phyloP scores from a whole-genome alignment of 208 protist species.

The Crithidia fasciculata region DNA sequence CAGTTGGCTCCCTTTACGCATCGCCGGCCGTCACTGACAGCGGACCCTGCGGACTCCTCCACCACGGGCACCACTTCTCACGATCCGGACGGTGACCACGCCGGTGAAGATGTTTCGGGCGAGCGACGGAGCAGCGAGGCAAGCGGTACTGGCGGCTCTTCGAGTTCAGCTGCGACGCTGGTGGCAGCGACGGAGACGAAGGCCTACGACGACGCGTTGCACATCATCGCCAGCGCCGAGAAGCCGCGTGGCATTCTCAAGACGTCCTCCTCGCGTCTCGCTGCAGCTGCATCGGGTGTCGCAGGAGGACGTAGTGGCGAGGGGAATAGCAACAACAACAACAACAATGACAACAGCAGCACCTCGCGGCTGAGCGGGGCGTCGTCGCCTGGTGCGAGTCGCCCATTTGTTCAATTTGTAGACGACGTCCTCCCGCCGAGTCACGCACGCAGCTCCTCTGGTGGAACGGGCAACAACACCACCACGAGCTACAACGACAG shows the following conservation, averaged over 20 bases:
- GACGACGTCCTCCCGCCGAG: slow-evolving; percentile 1
- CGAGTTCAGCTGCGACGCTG: background rate
- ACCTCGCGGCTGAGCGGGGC: slow-evolving; percentile 6
- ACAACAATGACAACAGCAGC: slow-evolving; percentile 4
- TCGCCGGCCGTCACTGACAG: slow-evolving; percentile 3
- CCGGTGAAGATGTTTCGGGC: background rate
- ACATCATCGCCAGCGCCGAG: slow-evolving; percentile 10
- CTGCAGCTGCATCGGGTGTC: background rate
- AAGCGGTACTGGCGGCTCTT: background rate
- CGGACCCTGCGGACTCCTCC: background rate
- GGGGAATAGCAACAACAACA: background rate
- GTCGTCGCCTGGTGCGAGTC: background rate
- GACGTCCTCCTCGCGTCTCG: slow-evolving; percentile 8
- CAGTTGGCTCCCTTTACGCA: slow-evolving; percentile 5
- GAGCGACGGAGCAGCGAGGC: background rate
- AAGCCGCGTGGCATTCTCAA: slow-evolving; percentile 21
- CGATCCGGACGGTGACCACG: background rate
- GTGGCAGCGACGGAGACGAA: background rate
- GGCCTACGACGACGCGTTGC: slow-evolving; percentile 8
- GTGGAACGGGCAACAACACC: background rate
- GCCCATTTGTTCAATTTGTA: slow-evolving; percentile 10
- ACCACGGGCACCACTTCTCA: background rate
- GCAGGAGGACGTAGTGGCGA: background rate
- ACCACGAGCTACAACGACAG: background rate
- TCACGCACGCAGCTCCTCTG: background rate